Conservation (phyloP, 495 filamentous ascomycete genomes). For the Penicillium ucsense region DNA sequence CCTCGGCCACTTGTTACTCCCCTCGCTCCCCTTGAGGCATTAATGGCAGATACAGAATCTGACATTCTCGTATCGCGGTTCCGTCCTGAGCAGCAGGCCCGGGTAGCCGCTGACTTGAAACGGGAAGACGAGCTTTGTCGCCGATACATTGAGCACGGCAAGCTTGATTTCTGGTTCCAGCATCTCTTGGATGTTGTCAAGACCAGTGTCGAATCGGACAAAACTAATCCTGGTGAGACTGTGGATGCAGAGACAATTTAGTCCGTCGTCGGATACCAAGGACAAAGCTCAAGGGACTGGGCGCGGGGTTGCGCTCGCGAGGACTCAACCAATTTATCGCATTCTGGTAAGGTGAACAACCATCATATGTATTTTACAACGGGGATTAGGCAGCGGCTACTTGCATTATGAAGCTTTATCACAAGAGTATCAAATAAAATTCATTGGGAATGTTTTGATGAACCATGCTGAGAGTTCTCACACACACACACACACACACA, state of each 20-base stretch:
- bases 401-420: too few relatives aligned
- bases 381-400: too few relatives aligned
- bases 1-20: conserved; percentile 27
- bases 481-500: too few relatives aligned
- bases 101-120: conserved; percentile 41
- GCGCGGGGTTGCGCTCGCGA: too few relatives aligned
- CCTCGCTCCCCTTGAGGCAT: conserved; percentile 38
- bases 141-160: conserved; percentile 45
- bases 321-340: too few relatives aligned
- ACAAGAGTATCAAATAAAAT: too few relatives aligned
- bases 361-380: too few relatives aligned
- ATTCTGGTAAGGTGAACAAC: too few relatives aligned
- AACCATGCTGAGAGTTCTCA: too few relatives aligned
- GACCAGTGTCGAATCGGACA: neutral
- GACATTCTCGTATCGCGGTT: conserved; percentile 46
- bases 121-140: conserved; percentile 44
- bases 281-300: neutral
- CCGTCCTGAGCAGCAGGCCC: conserved; percentile 37
- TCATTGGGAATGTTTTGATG: too few relatives aligned
- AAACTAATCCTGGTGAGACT: neutral
- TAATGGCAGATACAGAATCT: conserved; percentile 39
- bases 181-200: conserved; percentile 29
- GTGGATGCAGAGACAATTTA: neutral
- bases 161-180: conserved; percentile 52
- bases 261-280: neutral